These are phyloP conservation scores for Pyrrhoderma noxium DNA, from an alignment of 1,284 basidiomycete genomes.

Conservation along the genomic window DNA sequence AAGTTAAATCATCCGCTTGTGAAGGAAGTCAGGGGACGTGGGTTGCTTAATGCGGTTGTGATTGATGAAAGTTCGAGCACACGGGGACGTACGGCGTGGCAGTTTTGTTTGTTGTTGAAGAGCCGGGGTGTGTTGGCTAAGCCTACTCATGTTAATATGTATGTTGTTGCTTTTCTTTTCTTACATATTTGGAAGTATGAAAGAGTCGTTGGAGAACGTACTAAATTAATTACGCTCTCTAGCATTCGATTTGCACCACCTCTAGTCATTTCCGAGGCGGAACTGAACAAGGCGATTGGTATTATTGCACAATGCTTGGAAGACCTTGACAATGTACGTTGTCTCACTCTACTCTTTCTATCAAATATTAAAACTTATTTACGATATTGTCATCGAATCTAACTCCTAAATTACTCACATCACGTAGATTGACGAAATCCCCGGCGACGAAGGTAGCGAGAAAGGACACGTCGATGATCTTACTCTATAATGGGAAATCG, in stretches of 20 bases:
- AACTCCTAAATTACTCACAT: conserved; percentile 1
- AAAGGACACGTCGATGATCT: conserved; percentile 42
- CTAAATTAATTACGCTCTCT: conserved; percentile 1
- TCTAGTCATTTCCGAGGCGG: conserved; percentile 84
- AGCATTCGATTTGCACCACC: conserved; percentile 96
- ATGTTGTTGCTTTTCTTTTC: conserved; percentile 29
- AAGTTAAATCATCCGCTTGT: conserved; percentile 67
- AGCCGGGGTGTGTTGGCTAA: conserved; percentile 87
- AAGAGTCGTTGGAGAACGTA: too few relatives aligned
- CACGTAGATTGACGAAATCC: conserved; percentile 58
- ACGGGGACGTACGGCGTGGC: conserved; percentile 87
- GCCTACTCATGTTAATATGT: conserved; percentile 95
- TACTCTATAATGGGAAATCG: conserved; percentile 28
- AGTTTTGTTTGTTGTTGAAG: conserved; percentile 91
- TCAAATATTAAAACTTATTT: background rate
- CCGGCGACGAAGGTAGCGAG: conserved; percentile 59
- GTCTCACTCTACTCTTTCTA: background rate
- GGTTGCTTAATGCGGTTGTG: conserved; percentile 90
- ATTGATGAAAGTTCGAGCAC: conserved; percentile 79
- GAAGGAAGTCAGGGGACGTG: conserved; percentile 73
- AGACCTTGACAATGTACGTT: conserved; percentile 76
- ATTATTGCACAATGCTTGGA: conserved; percentile 73
- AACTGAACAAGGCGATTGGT: conserved; percentile 67
- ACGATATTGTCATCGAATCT: background rate
- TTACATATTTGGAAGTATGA: conserved; percentile 2